Evolutionary conservation across 495 filamentous ascomycete genomes (phyloP), one percentile per base, ranked within the genome.

Genomic region (Oleoguttula mirabilis): DNA sequence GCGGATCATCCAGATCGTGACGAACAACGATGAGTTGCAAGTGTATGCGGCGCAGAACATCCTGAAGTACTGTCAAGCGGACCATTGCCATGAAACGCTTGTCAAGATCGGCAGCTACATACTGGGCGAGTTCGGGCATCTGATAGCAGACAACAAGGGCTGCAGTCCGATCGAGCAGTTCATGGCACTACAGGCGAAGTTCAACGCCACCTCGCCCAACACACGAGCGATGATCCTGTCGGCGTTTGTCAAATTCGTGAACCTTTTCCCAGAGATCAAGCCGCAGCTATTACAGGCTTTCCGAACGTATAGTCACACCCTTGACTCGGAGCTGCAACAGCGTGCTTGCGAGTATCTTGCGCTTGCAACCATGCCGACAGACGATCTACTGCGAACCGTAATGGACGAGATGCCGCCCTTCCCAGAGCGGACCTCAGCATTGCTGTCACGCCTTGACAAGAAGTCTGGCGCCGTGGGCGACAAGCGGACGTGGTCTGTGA

Each of bases 331-430:
- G 56, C 62, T 99, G 47, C 92, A 99, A 60, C 92, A 99, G 59
- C 68, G 92, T 60, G 88, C 92, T 14, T 99, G 84, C 64, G 92
- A 99, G 60, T 99, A 96, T 56, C 71, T 96, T 48, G 77, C 80
- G 1, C 69, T 99, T 41, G 86, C 86, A 16, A 86, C 76, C 31
- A 69, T 92, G 44, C 80, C 83, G 0, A 82, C 83, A 2, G 92
- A 99, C 49, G 87, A 96, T 50, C 74, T 99, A 14, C 70, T 99
- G 10, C 81, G 92, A 36, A 96, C 92, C 1, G 83, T 99, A 1
- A 94, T 85, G 61, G 92, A 99, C 55, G 92, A 99, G 57, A 96
- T 99, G 92, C 92, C 92, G 11, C 88, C 92, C 0, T 99, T 96
- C 66, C 92, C 92, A 0, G 88, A 99, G 60, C 75, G 92, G 38